Evolutionary conservation across 1,284 basidiomycete species (phyloP).

Genomic region (Vanrija pseudolonga): DNA sequence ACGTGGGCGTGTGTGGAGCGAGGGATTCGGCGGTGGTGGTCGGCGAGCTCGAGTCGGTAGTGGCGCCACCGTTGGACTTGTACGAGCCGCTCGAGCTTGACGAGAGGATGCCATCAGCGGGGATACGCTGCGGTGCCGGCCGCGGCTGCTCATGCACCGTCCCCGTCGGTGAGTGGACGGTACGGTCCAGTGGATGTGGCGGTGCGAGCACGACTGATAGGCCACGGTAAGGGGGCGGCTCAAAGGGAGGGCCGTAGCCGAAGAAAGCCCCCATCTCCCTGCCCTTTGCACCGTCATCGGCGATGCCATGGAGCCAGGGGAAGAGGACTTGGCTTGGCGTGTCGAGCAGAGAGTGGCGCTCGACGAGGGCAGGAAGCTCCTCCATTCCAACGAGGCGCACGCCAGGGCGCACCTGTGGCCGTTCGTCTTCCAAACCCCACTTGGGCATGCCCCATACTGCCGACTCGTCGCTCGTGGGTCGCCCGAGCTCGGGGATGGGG

Average conservation of each 20-base stretch:
- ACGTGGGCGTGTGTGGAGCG: conserved; percentile 4
- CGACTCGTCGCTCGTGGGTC: conserved; percentile 18
- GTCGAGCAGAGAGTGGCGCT: conserved; percentile 42
- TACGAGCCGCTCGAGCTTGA: conserved; percentile 37
- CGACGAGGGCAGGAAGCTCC: conserved; percentile 40
- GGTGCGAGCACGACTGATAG: conserved; percentile 40
- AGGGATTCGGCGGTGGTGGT: conserved; percentile 14
- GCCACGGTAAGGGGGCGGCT: conserved; percentile 48
- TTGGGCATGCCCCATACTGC: conserved; percentile 46
- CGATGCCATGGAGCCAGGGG: conserved; percentile 50
- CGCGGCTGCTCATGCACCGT: neutral
- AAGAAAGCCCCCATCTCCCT: conserved; percentile 47
- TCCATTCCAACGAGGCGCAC: conserved; percentile 42
- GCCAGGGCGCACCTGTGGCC: conserved; percentile 40
- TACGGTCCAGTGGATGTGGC: conserved; percentile 30
- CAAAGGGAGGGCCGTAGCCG: conserved; percentile 42
- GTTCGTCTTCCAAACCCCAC: conserved; percentile 44
- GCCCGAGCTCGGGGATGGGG: conserved; percentile 11
- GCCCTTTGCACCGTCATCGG: conserved; percentile 44
- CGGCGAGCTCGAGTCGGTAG: conserved; percentile 24
- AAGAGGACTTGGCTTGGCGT: conserved; percentile 47
- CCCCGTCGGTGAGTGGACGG: neutral
- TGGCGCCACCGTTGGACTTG: conserved; percentile 17
- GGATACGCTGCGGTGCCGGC: neutral
- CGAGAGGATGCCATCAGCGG: conserved; percentile 23